Evolutionary conservation across 2,329 filamentous ascomycete genomes (phyloP), one percentile per base, ranked within the genome.

Genomic region (Tothia fuscella): DNA sequence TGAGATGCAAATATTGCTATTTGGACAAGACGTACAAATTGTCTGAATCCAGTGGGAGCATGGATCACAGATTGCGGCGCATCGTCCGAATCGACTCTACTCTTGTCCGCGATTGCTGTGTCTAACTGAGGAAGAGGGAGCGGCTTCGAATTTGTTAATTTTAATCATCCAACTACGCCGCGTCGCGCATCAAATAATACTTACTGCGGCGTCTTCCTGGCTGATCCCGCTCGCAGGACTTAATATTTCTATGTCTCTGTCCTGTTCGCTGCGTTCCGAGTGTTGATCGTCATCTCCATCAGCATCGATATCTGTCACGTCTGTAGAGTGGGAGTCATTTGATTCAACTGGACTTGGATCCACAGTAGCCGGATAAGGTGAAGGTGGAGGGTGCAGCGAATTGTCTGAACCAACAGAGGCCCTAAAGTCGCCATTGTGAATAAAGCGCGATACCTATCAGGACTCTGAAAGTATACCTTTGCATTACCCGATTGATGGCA

Each of bases 21-120:
- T n/a, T n/a, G n/a, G n/a, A n/a, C n/a, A n/a, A 53, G 52, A 57
- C 74, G 56, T 59, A 91, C 84, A 74, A 91, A 93, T 51, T 75
- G 75, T 43, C 76, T 73, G 60, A 91, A 95, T 47, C 81, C 84
- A 49, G 85, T 72, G 0, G 88, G 87, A 13, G 84, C 85, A 67
- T 94, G 88, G 50, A 95, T 94, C 42, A 93, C 88, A 1, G 88
- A 95, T 41, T 85, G 73, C 19, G 86, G 80, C 50, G 88, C 85
- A 49, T 93, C 85, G 47, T 78, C 78, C 19, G 72, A 72, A 41
- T 56, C 78, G 65, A 57, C 80, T 53, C 62, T 57, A 21, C 55
- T 48, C 39, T 58, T 55, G 34, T 51, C 47, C 9, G 62, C 54
- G 14, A 67, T 49, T 22, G 58, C 51, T 6, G 68, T 74, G 47